Evolutionary conservation across 176 grass and related monocot genomes (phyloP).

Genomic region (Tuctoria greenei): DNA sequence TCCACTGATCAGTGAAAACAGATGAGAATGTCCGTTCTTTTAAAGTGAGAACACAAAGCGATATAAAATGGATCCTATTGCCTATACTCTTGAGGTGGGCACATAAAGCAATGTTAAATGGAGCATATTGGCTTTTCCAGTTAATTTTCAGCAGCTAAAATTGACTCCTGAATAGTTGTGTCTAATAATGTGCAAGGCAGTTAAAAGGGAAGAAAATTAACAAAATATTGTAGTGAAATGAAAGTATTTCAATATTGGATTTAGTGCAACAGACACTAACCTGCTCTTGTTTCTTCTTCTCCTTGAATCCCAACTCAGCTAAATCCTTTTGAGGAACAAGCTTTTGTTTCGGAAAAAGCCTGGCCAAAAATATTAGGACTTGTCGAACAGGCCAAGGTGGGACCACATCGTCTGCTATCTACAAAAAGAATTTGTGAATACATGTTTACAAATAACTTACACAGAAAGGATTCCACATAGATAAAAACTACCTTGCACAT

Average conservation of each 20-base stretch:
- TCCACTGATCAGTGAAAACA: neutral
- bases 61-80: too few relatives aligned
- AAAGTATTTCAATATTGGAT: neutral
- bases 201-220: slow-evolving; percentile 3
- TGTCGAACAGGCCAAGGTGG: slow-evolving; percentile 84
- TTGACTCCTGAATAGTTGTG: neutral
- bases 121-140: neutral
- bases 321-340: slow-evolving; percentile 92
- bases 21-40: slow-evolving; percentile 3
- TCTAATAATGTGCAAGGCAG: neutral
- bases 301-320: slow-evolving; percentile 85
- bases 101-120: slow-evolving; percentile 17
- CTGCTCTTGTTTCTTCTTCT: slow-evolving; percentile 70
- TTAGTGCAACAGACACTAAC: slow-evolving; percentile 36
- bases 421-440: slow-evolving; percentile 18
- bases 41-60: neutral
- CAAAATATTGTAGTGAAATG: neutral
- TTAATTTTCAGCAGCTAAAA: neutral
- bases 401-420: slow-evolving; percentile 84
- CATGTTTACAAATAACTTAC: neutral
- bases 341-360: slow-evolving; percentile 77
- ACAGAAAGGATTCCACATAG: neutral
- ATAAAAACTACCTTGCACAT: slow-evolving; percentile 85
- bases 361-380: slow-evolving; percentile 70
- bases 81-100: neutral